phyloP scores from a whole-genome alignment of 2,329 filamentous ascomycete genomes.

The Tolypocladium amazonense region DNA sequence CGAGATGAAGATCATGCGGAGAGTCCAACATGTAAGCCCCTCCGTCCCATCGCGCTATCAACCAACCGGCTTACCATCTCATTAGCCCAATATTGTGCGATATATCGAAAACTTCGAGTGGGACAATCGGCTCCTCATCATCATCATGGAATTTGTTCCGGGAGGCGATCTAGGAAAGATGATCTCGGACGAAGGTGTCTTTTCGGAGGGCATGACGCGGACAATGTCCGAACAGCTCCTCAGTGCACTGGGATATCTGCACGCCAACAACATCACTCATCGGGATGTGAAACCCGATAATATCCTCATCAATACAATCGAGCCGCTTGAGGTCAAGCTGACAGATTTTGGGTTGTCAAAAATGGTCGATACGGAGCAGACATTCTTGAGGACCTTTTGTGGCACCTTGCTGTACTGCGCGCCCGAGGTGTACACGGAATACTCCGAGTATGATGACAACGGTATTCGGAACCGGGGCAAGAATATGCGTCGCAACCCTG shows the following conservation, averaged over 20 bases:
- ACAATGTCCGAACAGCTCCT: conserved; percentile 67
- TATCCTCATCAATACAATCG: conserved; percentile 66
- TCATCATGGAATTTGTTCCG: conserved; percentile 89
- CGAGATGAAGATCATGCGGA: conserved; percentile 93
- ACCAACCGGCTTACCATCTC: conserved; percentile 6
- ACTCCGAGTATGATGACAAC: conserved; percentile 56
- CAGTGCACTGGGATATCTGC: conserved; percentile 75
- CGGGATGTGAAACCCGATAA: conserved; percentile 99
- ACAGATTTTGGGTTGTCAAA: conserved; percentile 97
- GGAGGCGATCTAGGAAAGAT: conserved; percentile 74
- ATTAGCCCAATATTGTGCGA: conserved; percentile 74
- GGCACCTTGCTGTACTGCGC: conserved; percentile 93
- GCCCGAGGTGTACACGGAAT: conserved; percentile 84
- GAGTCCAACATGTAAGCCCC: conserved; percentile 63
- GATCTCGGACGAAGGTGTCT: conserved; percentile 47
- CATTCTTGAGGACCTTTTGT: conserved; percentile 92
- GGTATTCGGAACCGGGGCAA: conserved; percentile 53
- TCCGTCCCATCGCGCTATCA: neutral
- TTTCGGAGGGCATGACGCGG: conserved; percentile 60
- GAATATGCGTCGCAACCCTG: conserved; percentile 47
- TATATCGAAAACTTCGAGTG: conserved; percentile 85
- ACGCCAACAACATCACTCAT: conserved; percentile 83
- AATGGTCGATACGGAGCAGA: conserved; percentile 80
- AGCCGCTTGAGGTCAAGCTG: conserved; percentile 75
- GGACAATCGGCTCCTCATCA: conserved; percentile 75